Percentiles rank a stretch among this genome's conserved stretches.
These are phyloP conservation scores for Epicoccum sorghinum DNA, from an alignment of 2,329 filamentous ascomycete genomes.

Conservation along the genomic window DNA sequence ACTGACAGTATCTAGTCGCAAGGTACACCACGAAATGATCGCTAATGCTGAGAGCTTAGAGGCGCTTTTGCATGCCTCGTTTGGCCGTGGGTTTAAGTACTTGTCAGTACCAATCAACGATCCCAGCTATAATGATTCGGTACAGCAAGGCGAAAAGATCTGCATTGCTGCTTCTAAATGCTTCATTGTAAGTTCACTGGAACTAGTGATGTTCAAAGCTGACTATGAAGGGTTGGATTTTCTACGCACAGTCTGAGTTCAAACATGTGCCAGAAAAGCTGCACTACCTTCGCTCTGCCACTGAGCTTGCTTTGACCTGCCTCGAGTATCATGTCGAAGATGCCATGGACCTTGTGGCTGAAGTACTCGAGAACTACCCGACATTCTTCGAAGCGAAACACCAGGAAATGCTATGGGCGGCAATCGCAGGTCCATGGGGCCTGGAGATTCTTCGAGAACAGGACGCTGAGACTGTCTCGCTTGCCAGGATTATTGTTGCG, in stretches of 20 bases:
- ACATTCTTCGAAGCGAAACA: slow-evolving; percentile 44
- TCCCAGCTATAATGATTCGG: slow-evolving; percentile 26
- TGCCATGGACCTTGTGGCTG: slow-evolving; percentile 46
- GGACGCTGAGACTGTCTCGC: slow-evolving; percentile 42
- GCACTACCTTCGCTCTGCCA: slow-evolving; percentile 64
- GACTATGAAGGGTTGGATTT: slow-evolving; percentile 69
- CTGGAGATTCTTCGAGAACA: slow-evolving; percentile 44
- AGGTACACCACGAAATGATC: slow-evolving; percentile 59
- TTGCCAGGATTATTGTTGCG: slow-evolving; percentile 45
- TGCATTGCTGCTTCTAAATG: slow-evolving; percentile 42
- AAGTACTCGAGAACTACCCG: slow-evolving; percentile 44
- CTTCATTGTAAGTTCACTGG: slow-evolving; percentile 37
- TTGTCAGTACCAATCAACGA: slow-evolving; percentile 34
- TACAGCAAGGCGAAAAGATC: slow-evolving; percentile 41
- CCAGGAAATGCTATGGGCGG: slow-evolving; percentile 41
- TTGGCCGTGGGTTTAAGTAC: slow-evolving; percentile 45
- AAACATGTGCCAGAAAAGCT: slow-evolving; percentile 63
- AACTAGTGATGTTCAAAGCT: slow-evolving; percentile 4
- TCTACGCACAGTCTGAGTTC: slow-evolving; percentile 71
- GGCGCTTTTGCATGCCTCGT: slow-evolving; percentile 53
- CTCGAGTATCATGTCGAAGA: slow-evolving; percentile 62
- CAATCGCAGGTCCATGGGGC: slow-evolving; percentile 43
- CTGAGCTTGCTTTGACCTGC: slow-evolving; percentile 65
- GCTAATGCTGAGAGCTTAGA: slow-evolving; percentile 60
- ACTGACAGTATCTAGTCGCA: slow-evolving; percentile 36